phyloP scores from a whole-genome alignment of 202 grass and related monocot species.

The Panicum virgatum region DNA sequence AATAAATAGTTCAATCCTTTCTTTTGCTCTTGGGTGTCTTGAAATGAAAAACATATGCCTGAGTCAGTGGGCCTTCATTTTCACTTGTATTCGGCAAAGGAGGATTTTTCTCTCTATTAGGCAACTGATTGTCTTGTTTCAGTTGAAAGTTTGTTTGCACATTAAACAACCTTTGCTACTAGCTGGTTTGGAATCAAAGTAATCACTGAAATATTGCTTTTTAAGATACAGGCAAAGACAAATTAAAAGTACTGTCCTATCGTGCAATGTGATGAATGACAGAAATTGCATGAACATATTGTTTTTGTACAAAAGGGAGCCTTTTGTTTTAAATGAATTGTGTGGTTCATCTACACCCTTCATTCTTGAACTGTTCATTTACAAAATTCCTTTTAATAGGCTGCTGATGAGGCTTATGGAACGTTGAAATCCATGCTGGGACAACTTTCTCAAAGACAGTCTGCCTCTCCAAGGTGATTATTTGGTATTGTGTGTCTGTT shows the following conservation, averaged over 20 bases:
- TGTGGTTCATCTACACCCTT: conserved; percentile 22
- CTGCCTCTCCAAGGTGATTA: conserved; percentile 72
- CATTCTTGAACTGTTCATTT: conserved; percentile 10
- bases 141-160: background rate
- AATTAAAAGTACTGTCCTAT: background rate
- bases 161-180: background rate
- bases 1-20: conserved; percentile 1
- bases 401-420: conserved; percentile 73
- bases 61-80: background rate
- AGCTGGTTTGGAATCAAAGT: background rate
- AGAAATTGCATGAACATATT: background rate
- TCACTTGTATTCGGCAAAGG: background rate
- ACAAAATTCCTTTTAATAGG: conserved; percentile 50
- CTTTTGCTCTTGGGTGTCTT: conserved; percentile 3
- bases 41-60: conserved; percentile 1
- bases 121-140: background rate
- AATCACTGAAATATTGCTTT: conserved; percentile 6
- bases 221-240: background rate
- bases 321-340: background rate
- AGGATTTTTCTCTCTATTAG: background rate
- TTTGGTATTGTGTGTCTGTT: background rate
- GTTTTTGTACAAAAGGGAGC: background rate
- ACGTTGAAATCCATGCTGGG: conserved; percentile 71
- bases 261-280: background rate
- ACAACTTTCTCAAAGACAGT: conserved; percentile 55